A percentile compares a stretch with the other conserved stretches of the same genome.
These are phyloP conservation scores for Asterochloris erici DNA, from an alignment of 139 green algal genomes.

Conservation along the genomic window DNA sequence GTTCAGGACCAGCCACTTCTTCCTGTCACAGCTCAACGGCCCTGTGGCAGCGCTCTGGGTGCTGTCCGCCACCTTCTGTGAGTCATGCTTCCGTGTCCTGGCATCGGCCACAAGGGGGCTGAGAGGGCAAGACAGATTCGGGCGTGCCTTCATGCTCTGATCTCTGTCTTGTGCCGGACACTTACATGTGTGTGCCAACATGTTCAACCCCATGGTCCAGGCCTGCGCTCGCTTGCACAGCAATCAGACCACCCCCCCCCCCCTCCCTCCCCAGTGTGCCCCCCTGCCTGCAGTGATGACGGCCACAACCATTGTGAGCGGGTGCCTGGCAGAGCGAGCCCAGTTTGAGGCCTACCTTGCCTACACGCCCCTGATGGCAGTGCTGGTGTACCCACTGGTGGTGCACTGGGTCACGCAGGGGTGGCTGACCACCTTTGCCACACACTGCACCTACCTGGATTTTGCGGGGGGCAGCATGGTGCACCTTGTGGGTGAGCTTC, in stretches of 20 bases:
- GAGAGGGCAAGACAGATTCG: too few relatives aligned
- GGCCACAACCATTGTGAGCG: conserved; percentile 45
- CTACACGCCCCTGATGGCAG: conserved; percentile 48
- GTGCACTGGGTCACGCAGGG: conserved; percentile 59
- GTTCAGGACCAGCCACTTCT: not conserved
- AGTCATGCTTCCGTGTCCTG: too few relatives aligned
- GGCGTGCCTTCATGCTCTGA: too few relatives aligned
- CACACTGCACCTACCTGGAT: conserved; percentile 22
- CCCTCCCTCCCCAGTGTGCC: too few relatives aligned
- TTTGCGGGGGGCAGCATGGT: conserved; percentile 33
- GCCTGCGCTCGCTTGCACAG: too few relatives aligned
- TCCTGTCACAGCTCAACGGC: not conserved
- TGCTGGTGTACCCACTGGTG: conserved; percentile 64
- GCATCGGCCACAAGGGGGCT: too few relatives aligned
- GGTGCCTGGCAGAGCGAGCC: conserved; percentile 40
- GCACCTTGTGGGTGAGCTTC: conserved; percentile 27
- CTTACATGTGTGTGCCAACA: too few relatives aligned
- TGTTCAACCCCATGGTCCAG: too few relatives aligned
- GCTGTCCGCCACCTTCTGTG: not conserved
- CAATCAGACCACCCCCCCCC: too few relatives aligned
- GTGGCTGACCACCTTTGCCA: conserved; percentile 37
- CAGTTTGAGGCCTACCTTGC: conserved; percentile 35
- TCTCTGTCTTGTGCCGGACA: too few relatives aligned
- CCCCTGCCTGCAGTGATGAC: conserved; percentile 39
- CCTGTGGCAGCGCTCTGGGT: not conserved